Evolutionary conservation across 768 basidiomycete genomes (phyloP).

Genomic region (Russula dissimulans): DNA sequence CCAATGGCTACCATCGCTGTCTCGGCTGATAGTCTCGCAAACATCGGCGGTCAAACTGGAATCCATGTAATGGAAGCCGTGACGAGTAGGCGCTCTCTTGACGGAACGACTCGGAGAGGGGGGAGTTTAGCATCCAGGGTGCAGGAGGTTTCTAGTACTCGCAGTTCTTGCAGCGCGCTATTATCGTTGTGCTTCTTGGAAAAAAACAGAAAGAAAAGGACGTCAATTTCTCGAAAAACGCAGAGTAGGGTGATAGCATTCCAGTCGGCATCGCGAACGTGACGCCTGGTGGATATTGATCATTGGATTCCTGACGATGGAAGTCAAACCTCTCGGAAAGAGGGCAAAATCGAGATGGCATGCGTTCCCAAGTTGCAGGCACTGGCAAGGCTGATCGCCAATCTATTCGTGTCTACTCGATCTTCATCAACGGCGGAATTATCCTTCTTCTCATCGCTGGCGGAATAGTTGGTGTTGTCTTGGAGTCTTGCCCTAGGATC

Average conservation of each 20-base stretch:
- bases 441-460: background rate
- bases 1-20: background rate
- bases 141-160: background rate
- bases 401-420: slow-evolving; percentile 52
- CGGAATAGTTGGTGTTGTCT: background rate
- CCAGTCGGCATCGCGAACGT: background rate
- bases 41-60: background rate
- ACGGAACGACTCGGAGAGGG: background rate
- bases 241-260: background rate
- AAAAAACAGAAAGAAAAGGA: too few relatives aligned
- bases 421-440: slow-evolving; percentile 55
- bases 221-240: too few relatives aligned
- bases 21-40: background rate
- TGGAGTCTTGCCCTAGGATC: background rate
- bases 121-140: background rate
- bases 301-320: background rate
- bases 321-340: background rate
- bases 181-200: too few relatives aligned
- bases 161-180: background rate
- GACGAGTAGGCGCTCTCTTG: too few relatives aligned
- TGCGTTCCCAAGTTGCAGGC: background rate
- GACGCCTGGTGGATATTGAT: too few relatives aligned
- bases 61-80: background rate
- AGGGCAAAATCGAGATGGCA: too few relatives aligned
- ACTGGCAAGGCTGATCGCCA: background rate